phyloP scores from a whole-genome alignment of 2,329 filamentous ascomycete species.

The Elsinoe perseae region DNA sequence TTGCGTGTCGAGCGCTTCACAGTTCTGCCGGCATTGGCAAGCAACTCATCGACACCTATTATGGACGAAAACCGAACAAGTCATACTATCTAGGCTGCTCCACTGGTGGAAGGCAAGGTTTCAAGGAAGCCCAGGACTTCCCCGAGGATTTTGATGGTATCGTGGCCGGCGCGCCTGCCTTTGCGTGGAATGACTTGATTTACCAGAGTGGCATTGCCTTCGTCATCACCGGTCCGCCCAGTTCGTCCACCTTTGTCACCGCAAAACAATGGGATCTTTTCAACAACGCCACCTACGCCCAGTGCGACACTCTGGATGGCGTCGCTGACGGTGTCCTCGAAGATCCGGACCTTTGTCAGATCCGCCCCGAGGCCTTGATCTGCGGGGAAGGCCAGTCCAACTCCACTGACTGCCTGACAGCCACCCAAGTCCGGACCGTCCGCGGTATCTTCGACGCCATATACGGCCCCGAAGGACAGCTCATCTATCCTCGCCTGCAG shows the following conservation, averaged over 20 bases:
- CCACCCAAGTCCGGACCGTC: slow-evolving; percentile 38
- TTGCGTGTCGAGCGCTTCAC: slow-evolving; percentile 29
- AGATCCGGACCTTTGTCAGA: slow-evolving; percentile 39
- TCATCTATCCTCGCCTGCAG: slow-evolving; percentile 46
- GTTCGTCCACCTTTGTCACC: slow-evolving; percentile 36
- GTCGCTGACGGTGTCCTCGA: slow-evolving; percentile 43
- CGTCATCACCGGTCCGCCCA: slow-evolving; percentile 33
- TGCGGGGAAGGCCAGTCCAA: slow-evolving; percentile 31
- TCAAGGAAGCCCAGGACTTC: slow-evolving; percentile 33
- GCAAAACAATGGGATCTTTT: slow-evolving; percentile 36
- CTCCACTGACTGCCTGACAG: slow-evolving; percentile 36
- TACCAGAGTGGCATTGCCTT: slow-evolving; percentile 40
- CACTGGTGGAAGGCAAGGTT: slow-evolving; percentile 33
- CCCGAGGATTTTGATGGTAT: slow-evolving; percentile 36
- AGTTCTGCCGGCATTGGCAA: slow-evolving; percentile 29
- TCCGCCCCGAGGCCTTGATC: slow-evolving; percentile 33
- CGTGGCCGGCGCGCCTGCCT: slow-evolving; percentile 34
- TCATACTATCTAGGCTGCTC: slow-evolving; percentile 36
- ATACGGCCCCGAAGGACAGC: slow-evolving; percentile 35
- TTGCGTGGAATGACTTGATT: slow-evolving; percentile 38
- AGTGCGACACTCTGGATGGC: slow-evolving; percentile 46
- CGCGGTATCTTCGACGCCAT: slow-evolving; percentile 38
- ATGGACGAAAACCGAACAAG: slow-evolving; percentile 32
- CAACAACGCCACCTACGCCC: slow-evolving; percentile 38
- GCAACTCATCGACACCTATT: slow-evolving; percentile 32